phyloP scores from a whole-genome alignment of 2,329 filamentous ascomycete genomes.

The Graphiopsis chlorocephala region DNA sequence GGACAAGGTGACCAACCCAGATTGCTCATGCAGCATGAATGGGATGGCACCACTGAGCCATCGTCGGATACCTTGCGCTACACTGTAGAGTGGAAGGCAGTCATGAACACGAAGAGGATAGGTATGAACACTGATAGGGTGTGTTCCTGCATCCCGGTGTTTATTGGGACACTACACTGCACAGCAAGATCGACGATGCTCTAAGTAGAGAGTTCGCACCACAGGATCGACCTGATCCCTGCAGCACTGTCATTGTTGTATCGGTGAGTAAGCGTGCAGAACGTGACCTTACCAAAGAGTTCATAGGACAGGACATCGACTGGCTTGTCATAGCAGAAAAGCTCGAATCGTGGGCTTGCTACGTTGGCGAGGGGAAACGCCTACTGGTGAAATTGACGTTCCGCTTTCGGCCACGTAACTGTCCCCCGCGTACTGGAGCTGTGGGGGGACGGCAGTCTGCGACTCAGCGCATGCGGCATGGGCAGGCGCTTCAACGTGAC shows the following conservation, averaged over 20 bases:
- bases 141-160: not conserved
- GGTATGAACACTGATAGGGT: slow-evolving; percentile 1
- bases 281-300: slow-evolving; percentile 6
- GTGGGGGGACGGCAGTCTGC: not conserved
- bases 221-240: not conserved
- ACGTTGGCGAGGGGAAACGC: not conserved
- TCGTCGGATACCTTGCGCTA: not conserved
- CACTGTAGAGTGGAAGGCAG: slow-evolving; percentile 2
- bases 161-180: not conserved
- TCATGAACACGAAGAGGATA: slow-evolving; percentile 5
- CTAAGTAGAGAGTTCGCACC: not conserved
- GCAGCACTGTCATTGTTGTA: not conserved
- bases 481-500: not conserved
- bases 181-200: not conserved
- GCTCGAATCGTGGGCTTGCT: slow-evolving; percentile 1
- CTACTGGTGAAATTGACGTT: not conserved
- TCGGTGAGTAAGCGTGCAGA: slow-evolving; percentile 9
- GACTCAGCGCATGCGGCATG: slow-evolving; percentile 1
- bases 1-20: not conserved
- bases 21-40: not conserved
- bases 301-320: not conserved
- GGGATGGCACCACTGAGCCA: not conserved
- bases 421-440: not conserved
- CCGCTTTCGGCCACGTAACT: slow-evolving; percentile 2
- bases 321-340: not conserved